Evolutionary conservation across 768 basidiomycete species (phyloP), one percentile per base, ranked within the genome.

Genomic region (Xanthoconium purpureum): DNA sequence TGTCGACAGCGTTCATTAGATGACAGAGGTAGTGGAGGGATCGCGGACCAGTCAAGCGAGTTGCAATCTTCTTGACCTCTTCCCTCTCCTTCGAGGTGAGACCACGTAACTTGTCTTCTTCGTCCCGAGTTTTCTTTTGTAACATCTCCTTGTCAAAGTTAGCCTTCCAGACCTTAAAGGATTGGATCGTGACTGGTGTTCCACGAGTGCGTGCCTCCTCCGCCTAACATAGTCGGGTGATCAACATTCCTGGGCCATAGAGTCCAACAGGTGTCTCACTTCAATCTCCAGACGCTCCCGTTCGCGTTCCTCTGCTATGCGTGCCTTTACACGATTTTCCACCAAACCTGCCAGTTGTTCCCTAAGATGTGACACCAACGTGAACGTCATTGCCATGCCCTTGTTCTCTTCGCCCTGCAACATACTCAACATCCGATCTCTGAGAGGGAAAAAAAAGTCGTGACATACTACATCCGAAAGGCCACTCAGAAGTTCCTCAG

Each of bases 351-450:
- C 81, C 15, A 98, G 75, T 48, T 83, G 78, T 71, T 98, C 94
- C 60, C 89, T 80, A 44, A 97, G 80, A 63, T 89, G 87, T 0
- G 90, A 88, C 12, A 94, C 87, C 17, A 99, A 78, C 0, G 96
- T 94, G 68, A 97, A 99, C 17, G 94, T 95, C 94, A 98, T 98
- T 3, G 97, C 94, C 88, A 95, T 95, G 42, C 93, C 93, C 20
- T 92, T 66, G 70, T 90, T 94, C 67, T 94, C 92, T 66, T 88
- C 82, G 53, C 89, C 90, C 88, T 91, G 55, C 33, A 47, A 38
- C 24, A 35, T 30, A 36, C 47, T 56, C 52, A 32, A 50, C 35
- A 18, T n/a, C 35, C 35, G 11, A 14, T 20, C 30, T 15, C 32
- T 35, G 39, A 24, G 24, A 24, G 24, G 6, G 42, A 40, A 42